Conservation (phyloP, 805 yeast species). For the Saccharomycopsis fodiens region DNA sequence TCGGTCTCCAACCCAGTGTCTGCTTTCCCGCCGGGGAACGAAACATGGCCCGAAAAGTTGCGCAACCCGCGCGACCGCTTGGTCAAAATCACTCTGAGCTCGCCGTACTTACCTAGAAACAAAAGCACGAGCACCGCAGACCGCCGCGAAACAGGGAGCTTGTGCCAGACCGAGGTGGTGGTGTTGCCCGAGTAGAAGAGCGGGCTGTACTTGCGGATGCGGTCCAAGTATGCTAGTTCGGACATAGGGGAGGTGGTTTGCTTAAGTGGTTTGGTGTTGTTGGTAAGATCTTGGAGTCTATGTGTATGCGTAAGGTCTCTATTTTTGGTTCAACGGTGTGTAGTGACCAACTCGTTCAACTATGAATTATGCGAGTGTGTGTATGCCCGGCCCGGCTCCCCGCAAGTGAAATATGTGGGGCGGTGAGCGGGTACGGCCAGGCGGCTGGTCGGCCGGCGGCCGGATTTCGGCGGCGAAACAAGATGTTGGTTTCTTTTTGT, state of each 20-base stretch:
- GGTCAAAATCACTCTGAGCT: conserved; percentile 70
- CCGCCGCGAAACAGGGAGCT: conserved; percentile 57
- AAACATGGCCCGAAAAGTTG: conserved; percentile 82
- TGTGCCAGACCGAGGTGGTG: conserved; percentile 49
- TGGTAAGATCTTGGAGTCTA: no score
- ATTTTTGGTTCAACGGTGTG: no score
- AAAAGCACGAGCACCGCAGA: conserved; percentile 74
- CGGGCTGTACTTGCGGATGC: conserved; percentile 11
- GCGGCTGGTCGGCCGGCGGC: no score
- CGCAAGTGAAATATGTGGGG: no score
- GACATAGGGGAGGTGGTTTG: neutral
- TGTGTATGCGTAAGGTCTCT: no score
- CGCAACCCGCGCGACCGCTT: conserved; percentile 62
- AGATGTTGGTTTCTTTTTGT: no score
- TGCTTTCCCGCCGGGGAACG: conserved; percentile 92
- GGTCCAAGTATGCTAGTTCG: conserved; percentile 4
- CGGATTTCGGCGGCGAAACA: no score
- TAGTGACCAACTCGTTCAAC: no score
- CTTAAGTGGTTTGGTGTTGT: neutral
- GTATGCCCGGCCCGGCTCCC: no score
- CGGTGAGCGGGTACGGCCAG: no score
- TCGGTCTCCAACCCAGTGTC: conserved; percentile 60
- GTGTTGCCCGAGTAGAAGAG: conserved; percentile 9
- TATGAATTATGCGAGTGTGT: no score
- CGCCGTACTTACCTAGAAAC: conserved; percentile 66